A percentile compares a stretch with the other conserved stretches of the same genome.
phyloP scores from a whole-genome alignment of 805 yeast genomes.

The Schwanniomyces polymorphus region DNA sequence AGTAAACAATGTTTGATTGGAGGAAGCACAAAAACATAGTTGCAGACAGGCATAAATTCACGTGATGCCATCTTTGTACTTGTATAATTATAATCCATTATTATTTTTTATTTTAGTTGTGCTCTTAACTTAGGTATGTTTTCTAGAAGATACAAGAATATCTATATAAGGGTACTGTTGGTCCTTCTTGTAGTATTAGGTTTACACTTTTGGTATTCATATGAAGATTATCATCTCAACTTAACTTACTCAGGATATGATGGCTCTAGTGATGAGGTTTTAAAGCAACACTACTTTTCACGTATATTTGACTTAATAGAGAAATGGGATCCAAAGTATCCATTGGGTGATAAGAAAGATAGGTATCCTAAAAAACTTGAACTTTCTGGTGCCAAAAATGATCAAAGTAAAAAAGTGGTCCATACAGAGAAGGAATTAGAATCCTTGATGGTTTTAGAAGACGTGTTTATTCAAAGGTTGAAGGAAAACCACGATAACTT shows the following conservation, averaged over 20 bases:
- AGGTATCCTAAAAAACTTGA: not conserved
- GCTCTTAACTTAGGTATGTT: not conserved
- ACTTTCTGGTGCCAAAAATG: not conserved
- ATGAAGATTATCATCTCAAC: not conserved
- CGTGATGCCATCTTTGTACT: too few species aligned
- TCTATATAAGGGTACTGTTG: not conserved
- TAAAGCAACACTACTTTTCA: not conserved
- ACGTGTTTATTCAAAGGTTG: not conserved
- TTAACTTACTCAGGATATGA: not conserved
- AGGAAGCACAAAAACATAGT: too few species aligned
- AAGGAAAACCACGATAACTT: conserved; percentile 19
- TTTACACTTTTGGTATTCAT: not conserved
- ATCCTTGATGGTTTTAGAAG: not conserved
- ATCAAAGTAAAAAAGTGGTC: not conserved
- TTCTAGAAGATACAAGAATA: not conserved
- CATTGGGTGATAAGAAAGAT: not conserved
- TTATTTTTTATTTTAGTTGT: too few species aligned
- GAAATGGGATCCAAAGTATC: not conserved
- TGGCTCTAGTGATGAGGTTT: not conserved
- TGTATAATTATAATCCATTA: too few species aligned
- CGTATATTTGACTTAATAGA: not conserved
- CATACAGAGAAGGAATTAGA: not conserved
- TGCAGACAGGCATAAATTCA: too few species aligned
- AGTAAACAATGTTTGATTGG: too few species aligned
- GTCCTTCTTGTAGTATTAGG: not conserved